Evolutionary conservation across 1,139 yeast genomes (phyloP).

Genomic region (Ashbya aceris): DNA sequence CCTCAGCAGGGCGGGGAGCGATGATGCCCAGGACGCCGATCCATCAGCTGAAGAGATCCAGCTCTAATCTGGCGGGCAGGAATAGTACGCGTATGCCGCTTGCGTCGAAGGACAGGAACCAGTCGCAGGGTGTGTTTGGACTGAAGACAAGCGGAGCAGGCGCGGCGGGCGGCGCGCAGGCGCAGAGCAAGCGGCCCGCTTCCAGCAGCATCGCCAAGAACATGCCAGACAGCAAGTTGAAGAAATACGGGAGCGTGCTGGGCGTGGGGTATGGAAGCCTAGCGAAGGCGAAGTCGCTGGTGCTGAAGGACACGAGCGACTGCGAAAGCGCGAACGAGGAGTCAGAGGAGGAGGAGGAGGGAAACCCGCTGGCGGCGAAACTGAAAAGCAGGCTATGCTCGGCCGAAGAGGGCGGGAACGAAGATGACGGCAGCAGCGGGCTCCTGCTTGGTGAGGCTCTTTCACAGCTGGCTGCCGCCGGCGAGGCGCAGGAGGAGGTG

Average conservation of each 20-base stretch:
- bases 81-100: conserved; percentile 20
- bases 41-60: conserved; percentile 18
- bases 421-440: conserved; percentile 10
- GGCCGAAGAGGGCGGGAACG: conserved; percentile 9
- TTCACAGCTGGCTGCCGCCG: conserved; percentile 9
- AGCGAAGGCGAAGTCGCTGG: conserved; percentile 22
- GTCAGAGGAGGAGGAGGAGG: conserved; percentile 21
- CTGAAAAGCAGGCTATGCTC: conserved; percentile 11
- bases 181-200: conserved; percentile 13
- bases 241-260: conserved; percentile 28
- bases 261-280: conserved; percentile 10
- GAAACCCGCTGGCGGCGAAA: conserved; percentile 13
- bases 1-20: conserved; percentile 5
- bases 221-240: conserved; percentile 20
- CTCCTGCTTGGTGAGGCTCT: conserved; percentile 14
- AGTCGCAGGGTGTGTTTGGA: conserved; percentile 7
- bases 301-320: conserved; percentile 23
- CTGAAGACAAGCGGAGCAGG: conserved; percentile 11
- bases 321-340: conserved; percentile 15
- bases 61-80: conserved; percentile 10
- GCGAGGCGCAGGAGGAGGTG: conserved; percentile 10
- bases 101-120: conserved; percentile 27
- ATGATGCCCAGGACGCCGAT: conserved; percentile 19
- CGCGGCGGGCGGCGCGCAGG: neutral
- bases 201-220: conserved; percentile 6